Evolutionary conservation across 192 early-diverging fungal genomes (phyloP), one percentile per base, ranked within the genome.

Genomic region (Bifiguratus adelaidae): DNA sequence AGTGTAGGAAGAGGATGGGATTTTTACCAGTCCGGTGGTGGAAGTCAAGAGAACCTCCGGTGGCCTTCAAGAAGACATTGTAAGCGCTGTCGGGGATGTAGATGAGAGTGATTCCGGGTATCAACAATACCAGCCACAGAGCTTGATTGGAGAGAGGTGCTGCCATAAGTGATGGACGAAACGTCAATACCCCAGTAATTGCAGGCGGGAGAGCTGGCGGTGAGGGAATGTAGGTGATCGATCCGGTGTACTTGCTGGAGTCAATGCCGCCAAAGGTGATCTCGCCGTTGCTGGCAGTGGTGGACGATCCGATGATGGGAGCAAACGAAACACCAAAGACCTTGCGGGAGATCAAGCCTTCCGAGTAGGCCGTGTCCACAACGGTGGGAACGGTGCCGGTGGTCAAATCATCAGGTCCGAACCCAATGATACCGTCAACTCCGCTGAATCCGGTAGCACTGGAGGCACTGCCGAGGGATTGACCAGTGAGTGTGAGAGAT

Each of bases 251-350:
- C 32, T 63, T 58, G 12, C 25, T 27, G 7, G 44, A 5, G 52
- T 70, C 67, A 47, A 48, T 27, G 16, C 71, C 67, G 29, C 60
- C 63, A 47, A 73, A 59, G 16, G 55, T 59, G 35, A 73, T 50
- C 28, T 51, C 29, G 11, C 63, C 71, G 34, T 44, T 18, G 44
- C 51, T 50, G n/a, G 42, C 43, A 48, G 68, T 65, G 18, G 4
- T 9, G 35, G 16, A 30, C 53, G 61, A 52, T n/a, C n/a, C n/a
- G n/a, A n/a, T n/a, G 30, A 20, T 38, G 21, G 37, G 37, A 38
- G 37, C 36, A 18, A 70, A 56, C 40, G 67, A 70, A 56, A 73
- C 56, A n/a, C 45, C 49, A 46, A 63, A 61, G 23, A 48, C 48
- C 20, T 53, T 48, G 2, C 27, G n/a, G 4, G 26, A 12, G 34